Conservation (phyloP, 2,329 filamentous ascomycete genomes). For the Botryosphaeria dothidea region DNA sequence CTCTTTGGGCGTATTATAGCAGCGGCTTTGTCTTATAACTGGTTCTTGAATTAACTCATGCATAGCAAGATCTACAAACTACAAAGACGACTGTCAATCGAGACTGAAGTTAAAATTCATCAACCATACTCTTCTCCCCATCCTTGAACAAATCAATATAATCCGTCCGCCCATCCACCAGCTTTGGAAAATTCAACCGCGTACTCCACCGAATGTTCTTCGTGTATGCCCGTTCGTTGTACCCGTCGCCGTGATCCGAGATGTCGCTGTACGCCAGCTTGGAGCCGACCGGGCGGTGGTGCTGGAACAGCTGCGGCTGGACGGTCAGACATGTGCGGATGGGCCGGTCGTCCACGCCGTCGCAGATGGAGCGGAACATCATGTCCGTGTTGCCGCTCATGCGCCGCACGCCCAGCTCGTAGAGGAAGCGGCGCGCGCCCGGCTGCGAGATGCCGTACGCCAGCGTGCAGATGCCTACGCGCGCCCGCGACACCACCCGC, state of each 20-base stretch:
- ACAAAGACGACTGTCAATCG: too few relatives aligned
- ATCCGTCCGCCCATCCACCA: constrained; percentile 24
- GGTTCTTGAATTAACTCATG: too few relatives aligned
- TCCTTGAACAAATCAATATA: constrained; percentile 15
- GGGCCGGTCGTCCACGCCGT: constrained; percentile 24
- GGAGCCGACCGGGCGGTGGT: constrained; percentile 24
- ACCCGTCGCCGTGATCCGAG: constrained; percentile 24
- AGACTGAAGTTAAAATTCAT: too few relatives aligned
- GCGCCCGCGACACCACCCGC: constrained; percentile 21
- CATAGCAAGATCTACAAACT: too few relatives aligned
- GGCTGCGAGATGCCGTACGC: constrained; percentile 23
- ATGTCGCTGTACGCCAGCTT: constrained; percentile 25
- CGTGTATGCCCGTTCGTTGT: constrained; percentile 22
- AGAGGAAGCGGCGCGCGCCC: constrained; percentile 30
- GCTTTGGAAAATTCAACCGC: constrained; percentile 26
- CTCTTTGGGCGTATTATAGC: too few relatives aligned
- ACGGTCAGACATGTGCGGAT: constrained; percentile 29
- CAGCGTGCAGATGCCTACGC: constrained; percentile 17
- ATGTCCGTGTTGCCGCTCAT: constrained; percentile 34
- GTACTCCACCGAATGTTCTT: constrained; percentile 29
- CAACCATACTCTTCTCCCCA: constrained; percentile 1
- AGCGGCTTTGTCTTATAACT: too few relatives aligned
- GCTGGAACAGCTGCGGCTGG: constrained; percentile 29
- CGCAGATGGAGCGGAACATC: constrained; percentile 33
- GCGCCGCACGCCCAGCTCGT: constrained; percentile 29